These are phyloP conservation scores for Aspergillus coremiiformis DNA, from an alignment of 495 filamentous ascomycete genomes.

Conservation along the genomic window DNA sequence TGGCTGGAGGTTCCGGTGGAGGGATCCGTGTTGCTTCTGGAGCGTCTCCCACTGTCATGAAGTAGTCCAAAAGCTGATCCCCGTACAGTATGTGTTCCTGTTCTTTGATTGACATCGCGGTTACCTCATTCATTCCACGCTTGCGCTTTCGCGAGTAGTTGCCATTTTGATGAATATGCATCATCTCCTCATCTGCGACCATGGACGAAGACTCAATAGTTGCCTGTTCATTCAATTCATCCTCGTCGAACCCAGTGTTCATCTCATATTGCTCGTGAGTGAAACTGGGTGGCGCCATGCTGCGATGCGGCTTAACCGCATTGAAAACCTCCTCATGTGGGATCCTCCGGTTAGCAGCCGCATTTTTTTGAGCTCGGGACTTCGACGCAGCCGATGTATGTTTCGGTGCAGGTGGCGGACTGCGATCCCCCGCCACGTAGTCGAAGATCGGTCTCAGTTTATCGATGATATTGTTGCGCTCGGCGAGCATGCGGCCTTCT, in stretches of 20 bases:
- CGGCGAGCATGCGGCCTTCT: constrained; percentile 70
- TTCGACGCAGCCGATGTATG: constrained; percentile 65
- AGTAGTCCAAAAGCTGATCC: constrained; percentile 90
- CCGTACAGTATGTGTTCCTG: constrained; percentile 83
- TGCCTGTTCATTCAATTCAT: constrained; percentile 73
- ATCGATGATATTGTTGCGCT: constrained; percentile 75
- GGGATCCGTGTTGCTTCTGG: constrained; percentile 48
- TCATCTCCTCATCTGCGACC: constrained; percentile 70
- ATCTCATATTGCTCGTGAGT: constrained; percentile 51
- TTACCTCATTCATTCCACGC: constrained; percentile 50
- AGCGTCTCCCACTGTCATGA: constrained; percentile 70
- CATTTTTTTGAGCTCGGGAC: constrained; percentile 54
- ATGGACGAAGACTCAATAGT: constrained; percentile 75
- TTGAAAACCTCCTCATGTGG: constrained; percentile 36
- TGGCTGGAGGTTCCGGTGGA: constrained; percentile 68
- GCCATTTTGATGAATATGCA: constrained; percentile 57
- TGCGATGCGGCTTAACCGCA: constrained; percentile 34
- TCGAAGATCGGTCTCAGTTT: constrained; percentile 84
- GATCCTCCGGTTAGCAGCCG: constrained; percentile 23
- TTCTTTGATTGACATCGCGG: constrained; percentile 59
- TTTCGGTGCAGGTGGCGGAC: constrained; percentile 88
- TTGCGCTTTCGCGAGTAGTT: constrained; percentile 72
- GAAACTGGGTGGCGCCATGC: constrained; percentile 39
- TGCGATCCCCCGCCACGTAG: constrained; percentile 73
- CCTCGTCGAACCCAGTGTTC: constrained; percentile 57